Evolutionary conservation across 2,329 filamentous ascomycete species (phyloP).

Genomic region (Amauroascus verrucosus): DNA sequence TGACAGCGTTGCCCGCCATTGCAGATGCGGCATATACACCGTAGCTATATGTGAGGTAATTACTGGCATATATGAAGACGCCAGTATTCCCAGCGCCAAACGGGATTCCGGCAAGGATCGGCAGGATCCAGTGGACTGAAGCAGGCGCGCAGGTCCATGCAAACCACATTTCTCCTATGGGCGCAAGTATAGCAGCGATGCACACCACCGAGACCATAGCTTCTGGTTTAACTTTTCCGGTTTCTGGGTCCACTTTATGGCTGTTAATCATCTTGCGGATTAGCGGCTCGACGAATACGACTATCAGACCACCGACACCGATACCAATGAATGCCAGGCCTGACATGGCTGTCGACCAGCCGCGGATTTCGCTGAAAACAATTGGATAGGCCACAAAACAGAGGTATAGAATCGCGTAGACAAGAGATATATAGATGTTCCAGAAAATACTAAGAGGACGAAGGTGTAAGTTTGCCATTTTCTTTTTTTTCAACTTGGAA

Average conservation of each 20-base stretch:
- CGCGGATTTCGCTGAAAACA: conserved; percentile 63
- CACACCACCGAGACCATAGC: conserved; percentile 72
- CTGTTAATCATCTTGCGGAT: conserved; percentile 67
- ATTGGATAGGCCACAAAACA: conserved; percentile 88
- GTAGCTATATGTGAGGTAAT: conserved; percentile 70
- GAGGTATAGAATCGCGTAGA: conserved; percentile 79
- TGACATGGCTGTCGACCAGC: conserved; percentile 62
- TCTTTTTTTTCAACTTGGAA: not conserved
- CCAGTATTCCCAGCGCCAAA: conserved; percentile 68
- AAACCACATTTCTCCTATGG: conserved; percentile 74
- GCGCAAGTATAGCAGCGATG: conserved; percentile 62
- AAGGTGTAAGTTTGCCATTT: not conserved
- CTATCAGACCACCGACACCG: conserved; percentile 46
- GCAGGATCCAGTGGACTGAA: conserved; percentile 70
- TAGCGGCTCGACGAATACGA: conserved; percentile 52
- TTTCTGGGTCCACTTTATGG: conserved; percentile 63
- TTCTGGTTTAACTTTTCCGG: conserved; percentile 64
- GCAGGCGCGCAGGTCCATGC: conserved; percentile 74
- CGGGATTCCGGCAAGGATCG: conserved; percentile 66
- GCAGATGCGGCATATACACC: conserved; percentile 74
- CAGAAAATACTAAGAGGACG: conserved; percentile 54
- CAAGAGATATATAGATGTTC: conserved; percentile 60
- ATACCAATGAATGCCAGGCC: conserved; percentile 72
- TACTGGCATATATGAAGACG: conserved; percentile 72
- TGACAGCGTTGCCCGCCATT: conserved; percentile 66